A percentile compares a stretch with the other conserved stretches of the same genome.
Conservation (phyloP, 257 asterid genomes). For the Galeopsis tetrahit region DNA sequence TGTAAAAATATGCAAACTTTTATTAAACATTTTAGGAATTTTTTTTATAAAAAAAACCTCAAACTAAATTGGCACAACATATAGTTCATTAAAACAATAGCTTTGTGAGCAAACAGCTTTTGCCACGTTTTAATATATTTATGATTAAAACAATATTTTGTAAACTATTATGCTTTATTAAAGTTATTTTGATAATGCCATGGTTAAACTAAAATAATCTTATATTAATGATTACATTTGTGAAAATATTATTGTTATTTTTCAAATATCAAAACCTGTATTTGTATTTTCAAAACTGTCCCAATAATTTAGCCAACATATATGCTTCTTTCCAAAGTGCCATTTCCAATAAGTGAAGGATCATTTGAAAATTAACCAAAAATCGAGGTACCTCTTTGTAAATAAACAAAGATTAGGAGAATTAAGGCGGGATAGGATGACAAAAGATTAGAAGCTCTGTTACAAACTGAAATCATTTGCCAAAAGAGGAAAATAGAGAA, state of each 20-base stretch:
- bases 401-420: constrained; percentile 32
- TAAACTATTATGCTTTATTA: background rate
- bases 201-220: background rate
- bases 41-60: background rate
- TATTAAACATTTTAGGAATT: background rate
- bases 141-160: background rate
- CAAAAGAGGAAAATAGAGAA: constrained; percentile 40
- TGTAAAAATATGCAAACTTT: background rate
- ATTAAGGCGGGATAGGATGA: constrained; percentile 79
- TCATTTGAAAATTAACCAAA: background rate
- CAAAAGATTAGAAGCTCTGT: constrained; percentile 31
- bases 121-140: background rate
- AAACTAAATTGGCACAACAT: background rate
- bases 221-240: background rate
- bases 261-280: background rate
- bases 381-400: background rate
- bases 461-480: constrained; percentile 36
- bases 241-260: background rate
- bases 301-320: background rate
- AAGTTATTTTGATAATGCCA: background rate
- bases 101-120: background rate
- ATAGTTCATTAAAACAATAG: background rate
- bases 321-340: background rate
- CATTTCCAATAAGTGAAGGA: constrained; percentile 11
- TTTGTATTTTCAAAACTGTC: background rate